Conservation (phyloP, 305 asterid genomes). For the Plantago rigida region DNA sequence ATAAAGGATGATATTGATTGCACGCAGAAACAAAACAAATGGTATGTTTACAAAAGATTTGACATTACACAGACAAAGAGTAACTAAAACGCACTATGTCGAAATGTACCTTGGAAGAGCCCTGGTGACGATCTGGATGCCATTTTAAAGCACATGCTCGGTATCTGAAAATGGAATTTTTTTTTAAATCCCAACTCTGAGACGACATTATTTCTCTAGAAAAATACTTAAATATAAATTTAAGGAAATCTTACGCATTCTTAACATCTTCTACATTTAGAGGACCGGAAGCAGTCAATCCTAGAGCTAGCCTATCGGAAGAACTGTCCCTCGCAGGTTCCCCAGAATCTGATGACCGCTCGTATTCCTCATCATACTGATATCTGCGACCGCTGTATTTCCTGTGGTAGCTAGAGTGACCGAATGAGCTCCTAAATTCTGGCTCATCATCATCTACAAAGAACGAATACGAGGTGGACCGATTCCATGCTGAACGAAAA, state of each 20-base stretch:
- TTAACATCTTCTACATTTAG: constrained; percentile 66
- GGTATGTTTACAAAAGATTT: background rate
- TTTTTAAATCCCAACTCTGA: background rate
- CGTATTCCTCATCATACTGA: constrained; percentile 41
- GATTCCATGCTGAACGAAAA: constrained; percentile 44
- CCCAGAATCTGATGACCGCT: constrained; percentile 33
- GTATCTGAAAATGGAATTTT: constrained; percentile 44
- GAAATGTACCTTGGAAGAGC: constrained; percentile 64
- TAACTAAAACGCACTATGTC: background rate
- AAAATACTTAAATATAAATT: background rate
- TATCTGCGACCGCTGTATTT: constrained; percentile 30
- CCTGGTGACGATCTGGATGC: constrained; percentile 98
- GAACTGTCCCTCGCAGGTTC: constrained; percentile 29
- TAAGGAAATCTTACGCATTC: constrained; percentile 51
- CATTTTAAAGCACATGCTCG: constrained; percentile 81
- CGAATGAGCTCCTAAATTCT: constrained; percentile 37
- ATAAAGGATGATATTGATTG: background rate
- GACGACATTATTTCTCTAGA: background rate
- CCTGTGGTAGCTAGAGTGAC: constrained; percentile 37
- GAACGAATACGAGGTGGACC: constrained; percentile 46
- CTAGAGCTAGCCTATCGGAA: constrained; percentile 64
- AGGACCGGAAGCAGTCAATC: constrained; percentile 68
- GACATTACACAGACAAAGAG: background rate
- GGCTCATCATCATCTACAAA: constrained; percentile 43
- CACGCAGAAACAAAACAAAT: background rate